Evolutionary conservation across 208 protist genomes (phyloP).

Genomic region (Leishmania turanica): DNA sequence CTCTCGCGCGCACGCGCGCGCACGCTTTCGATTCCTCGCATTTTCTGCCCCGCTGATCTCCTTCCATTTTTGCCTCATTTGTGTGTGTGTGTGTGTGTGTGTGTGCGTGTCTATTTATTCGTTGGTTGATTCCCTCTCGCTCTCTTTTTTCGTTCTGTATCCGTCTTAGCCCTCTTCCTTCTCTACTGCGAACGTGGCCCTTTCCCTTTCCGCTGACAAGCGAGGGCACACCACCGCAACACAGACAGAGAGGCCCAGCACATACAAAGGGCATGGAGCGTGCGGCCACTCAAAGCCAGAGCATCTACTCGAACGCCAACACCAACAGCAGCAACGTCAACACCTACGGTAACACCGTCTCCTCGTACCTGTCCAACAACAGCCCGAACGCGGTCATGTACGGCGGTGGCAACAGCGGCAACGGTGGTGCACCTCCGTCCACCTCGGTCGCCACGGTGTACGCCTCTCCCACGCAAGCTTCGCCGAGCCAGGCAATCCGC

Average conservation of each 20-base stretch:
- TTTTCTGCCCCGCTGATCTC: not conserved
- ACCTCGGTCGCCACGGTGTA: constrained; percentile 27
- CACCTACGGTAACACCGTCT: constrained; percentile 7
- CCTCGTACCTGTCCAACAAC: constrained; percentile 13
- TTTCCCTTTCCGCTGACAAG: not conserved
- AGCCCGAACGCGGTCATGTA: constrained; percentile 25
- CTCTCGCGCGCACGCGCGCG: not conserved
- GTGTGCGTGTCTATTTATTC: not conserved
- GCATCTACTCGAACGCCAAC: constrained; percentile 14
- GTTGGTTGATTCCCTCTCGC: not conserved
- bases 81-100: not conserved
- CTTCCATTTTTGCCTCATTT: not conserved
- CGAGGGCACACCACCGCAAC: not conserved
- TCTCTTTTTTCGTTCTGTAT: not conserved
- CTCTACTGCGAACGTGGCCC: not conserved
- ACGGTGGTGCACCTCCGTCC: not conserved
- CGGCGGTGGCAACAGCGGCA: constrained; percentile 15
- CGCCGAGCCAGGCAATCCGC: constrained; percentile 5
- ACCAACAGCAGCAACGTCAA: constrained; percentile 6
- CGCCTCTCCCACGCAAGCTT: constrained; percentile 13
- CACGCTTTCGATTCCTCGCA: not conserved
- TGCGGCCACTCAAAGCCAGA: constrained; percentile 6
- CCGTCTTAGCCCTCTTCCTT: not conserved
- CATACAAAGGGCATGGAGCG: not conserved
- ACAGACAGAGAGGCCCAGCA: not conserved